Evolutionary conservation across 2,329 filamentous ascomycete species (phyloP), one percentile per base, ranked within the genome.

Genomic region (Colletotrichum simmondsii): DNA sequence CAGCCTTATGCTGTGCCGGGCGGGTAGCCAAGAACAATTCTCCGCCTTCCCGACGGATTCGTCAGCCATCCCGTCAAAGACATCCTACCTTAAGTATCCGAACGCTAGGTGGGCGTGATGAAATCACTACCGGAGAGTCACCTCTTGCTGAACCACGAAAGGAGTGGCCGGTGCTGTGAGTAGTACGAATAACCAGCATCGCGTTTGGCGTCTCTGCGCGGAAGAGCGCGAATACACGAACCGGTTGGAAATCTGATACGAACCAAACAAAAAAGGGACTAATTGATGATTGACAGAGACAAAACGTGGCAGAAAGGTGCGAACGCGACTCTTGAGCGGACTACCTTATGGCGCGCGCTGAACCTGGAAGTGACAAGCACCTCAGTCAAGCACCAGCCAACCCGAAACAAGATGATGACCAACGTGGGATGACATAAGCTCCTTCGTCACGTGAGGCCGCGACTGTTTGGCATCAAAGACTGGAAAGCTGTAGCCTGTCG

Each of bases 401-500:
- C 59, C 37, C 30, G 10, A 16, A n/a, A n/a, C 37, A 11, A 46
- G 37, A n/a, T 62, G 19, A 14, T 62, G 28, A 60, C 28, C 57
- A 32, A 11, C 8, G 28, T n/a, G 6, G 19, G n/a, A 56, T 42
- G 22, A 56, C 14, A 8, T 37, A 65, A 65, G 62, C 49, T 3
- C 2, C 2, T 14, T 19, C 0, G 12, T 71, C 72, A 74, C 72
- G 72, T 74, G 72, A 69, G 30, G 52, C 5, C 72, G 72, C 71
- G 72, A 64, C 53, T 26, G 7, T 63, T 68, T 72, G 69, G 65
- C 57, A 65, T 24, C 54, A 16, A 16, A n/a, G 16, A 42, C 37
- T 19, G 37, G 37, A 16, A 59, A 62, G 58, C 49, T 70, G 56
- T n/a, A 59, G 49, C 52, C 49, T 70, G 56, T n/a, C 30, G 37